phyloP scores from a whole-genome alignment of 2,329 filamentous ascomycete species.

The Tolypocladium nubicola region DNA sequence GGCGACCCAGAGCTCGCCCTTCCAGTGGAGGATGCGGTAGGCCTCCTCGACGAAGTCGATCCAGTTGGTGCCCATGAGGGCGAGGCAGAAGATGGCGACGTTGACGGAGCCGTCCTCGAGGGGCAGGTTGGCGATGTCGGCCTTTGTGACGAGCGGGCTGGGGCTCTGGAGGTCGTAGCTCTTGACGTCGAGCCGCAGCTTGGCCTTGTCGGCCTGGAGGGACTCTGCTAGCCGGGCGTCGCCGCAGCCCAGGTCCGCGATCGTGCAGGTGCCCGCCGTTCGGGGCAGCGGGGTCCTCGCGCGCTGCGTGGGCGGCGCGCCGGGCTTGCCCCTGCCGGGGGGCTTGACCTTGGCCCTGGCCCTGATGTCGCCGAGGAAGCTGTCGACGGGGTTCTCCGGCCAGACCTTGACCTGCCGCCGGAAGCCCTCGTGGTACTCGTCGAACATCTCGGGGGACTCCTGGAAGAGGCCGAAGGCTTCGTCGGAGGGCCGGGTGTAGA shows the following conservation, averaged over 20 bases:
- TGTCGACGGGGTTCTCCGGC: constrained; percentile 93
- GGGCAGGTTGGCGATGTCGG: constrained; percentile 80
- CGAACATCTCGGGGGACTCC: constrained; percentile 83
- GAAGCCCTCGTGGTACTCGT: constrained; percentile 94
- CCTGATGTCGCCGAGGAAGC: constrained; percentile 65
- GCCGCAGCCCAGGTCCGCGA: constrained; percentile 89
- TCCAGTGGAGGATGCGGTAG: constrained; percentile 81
- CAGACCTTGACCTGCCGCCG: constrained; percentile 89
- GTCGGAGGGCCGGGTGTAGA: constrained; percentile 83
- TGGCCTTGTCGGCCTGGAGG: constrained; percentile 51
- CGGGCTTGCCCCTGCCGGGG: constrained; percentile 17
- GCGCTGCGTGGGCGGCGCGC: constrained; percentile 14
- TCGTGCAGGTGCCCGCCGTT: constrained; percentile 60
- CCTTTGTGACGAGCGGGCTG: constrained; percentile 66
- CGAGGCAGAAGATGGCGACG: constrained; percentile 88
- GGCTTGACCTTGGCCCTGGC: constrained; percentile 47
- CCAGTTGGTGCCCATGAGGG: constrained; percentile 99
- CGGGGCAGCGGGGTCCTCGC: constrained; percentile 51
- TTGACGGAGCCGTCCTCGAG: constrained; percentile 66
- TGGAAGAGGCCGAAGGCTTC: constrained; percentile 78
- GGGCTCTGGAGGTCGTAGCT: constrained; percentile 83
- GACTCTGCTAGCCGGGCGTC: constrained; percentile 71
- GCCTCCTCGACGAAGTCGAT: constrained; percentile 93
- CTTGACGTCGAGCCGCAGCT: constrained; percentile 62
- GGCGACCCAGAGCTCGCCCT: constrained; percentile 92